These are phyloP conservation scores for Cercospora brassicicola DNA, from an alignment of 2,329 filamentous ascomycete species.

Conservation along the genomic window DNA sequence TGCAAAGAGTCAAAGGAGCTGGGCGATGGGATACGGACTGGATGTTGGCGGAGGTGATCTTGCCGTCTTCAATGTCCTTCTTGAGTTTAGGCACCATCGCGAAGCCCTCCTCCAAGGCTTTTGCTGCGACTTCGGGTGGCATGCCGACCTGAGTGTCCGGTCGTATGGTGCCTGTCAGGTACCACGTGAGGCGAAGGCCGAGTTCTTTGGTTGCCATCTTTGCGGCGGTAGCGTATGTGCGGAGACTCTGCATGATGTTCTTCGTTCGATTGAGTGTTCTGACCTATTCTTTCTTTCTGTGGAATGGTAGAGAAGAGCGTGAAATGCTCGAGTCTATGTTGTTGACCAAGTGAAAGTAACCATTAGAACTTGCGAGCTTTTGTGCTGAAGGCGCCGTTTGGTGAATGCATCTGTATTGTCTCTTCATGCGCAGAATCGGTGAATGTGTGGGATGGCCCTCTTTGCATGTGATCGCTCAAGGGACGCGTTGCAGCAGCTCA, in stretches of 20 bases:
- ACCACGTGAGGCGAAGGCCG: neutral
- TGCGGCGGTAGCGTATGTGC: no score
- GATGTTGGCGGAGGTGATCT: neutral
- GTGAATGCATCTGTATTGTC: no score
- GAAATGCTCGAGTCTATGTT: neutral
- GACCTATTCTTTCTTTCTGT: neutral
- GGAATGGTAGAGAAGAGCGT: neutral
- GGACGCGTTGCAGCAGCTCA: neutral
- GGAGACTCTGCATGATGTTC: no score
- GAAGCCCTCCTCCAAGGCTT: neutral
- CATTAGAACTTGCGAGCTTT: neutral
- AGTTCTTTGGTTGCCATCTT: no score
- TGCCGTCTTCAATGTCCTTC: neutral
- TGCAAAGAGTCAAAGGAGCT: neutral
- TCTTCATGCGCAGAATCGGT: no score
- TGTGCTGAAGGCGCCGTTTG: neutral
- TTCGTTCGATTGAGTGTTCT: neutral
- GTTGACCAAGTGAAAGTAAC: neutral
- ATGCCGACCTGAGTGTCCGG: neutral
- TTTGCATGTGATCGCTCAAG: neutral
- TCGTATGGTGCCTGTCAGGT: neutral
- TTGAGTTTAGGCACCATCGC: neutral
- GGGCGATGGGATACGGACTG: neutral
- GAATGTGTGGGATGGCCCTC: neutral
- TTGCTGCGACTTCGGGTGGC: neutral